Conservation (phyloP, 108 stramenopile species). For the Cyclotella kingstonii region DNA sequence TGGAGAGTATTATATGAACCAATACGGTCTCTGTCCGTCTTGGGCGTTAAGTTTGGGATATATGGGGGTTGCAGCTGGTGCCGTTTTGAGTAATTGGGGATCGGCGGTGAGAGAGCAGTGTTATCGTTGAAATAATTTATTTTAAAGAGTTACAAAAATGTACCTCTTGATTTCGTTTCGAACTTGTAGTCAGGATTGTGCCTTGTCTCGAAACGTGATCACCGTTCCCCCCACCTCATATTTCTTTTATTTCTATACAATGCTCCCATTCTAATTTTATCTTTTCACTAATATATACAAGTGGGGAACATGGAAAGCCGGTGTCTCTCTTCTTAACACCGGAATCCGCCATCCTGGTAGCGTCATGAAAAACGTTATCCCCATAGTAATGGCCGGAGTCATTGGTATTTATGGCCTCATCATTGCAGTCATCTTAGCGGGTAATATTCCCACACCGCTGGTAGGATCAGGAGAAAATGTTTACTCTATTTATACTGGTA, state of each 20-base stretch:
- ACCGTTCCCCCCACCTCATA: too few relatives aligned
- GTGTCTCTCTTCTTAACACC: conserved; percentile 98
- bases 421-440: conserved; percentile 96
- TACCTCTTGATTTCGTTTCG: too few relatives aligned
- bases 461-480: conserved; percentile 62
- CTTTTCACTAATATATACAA: too few relatives aligned
- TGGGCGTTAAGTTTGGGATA: conserved; percentile 67
- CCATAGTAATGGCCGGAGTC: conserved; percentile 99
- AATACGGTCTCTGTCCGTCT: conserved; percentile 63
- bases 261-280: too few relatives aligned
- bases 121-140: not conserved
- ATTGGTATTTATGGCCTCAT: conserved; percentile 99
- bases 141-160: too few relatives aligned
- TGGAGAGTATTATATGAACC: not conserved
- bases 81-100: conserved; percentile 73
- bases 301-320: conserved; percentile 48
- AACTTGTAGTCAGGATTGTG: too few relatives aligned
- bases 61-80: conserved; percentile 70
- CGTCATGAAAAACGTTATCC: conserved; percentile 99
- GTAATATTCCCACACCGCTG: conserved; percentile 77
- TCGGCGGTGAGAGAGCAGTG: conserved; percentile 54
- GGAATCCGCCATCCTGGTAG: conserved; percentile 98
- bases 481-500: conserved; percentile 95
- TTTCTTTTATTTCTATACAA: too few relatives aligned
- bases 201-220: too few relatives aligned